Percentiles rank a stretch among this genome's conserved stretches.
Evolutionary conservation across 169 alveolate species (phyloP).

Genomic region (Cryptosporidium xiaoi): DNA sequence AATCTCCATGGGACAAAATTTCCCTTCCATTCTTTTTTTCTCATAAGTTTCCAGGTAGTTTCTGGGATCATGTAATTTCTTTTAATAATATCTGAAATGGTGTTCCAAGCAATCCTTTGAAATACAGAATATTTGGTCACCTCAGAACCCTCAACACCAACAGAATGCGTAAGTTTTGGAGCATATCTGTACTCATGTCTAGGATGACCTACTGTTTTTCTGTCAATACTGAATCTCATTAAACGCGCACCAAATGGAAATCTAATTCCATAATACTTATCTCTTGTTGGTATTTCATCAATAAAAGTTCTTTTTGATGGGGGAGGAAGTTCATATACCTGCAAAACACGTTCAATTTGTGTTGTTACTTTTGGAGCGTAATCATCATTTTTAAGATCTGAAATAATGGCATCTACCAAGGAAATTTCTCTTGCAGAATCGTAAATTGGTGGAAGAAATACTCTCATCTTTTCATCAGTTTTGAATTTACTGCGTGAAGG

Average conservation of each 20-base stretch:
- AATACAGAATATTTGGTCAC: constrained; percentile 46
- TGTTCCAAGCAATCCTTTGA: constrained; percentile 65
- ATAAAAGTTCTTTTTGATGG: constrained; percentile 10
- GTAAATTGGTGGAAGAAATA: constrained; percentile 32
- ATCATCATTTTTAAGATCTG: background rate
- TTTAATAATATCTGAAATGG: constrained; percentile 7
- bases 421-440: constrained; percentile 6
- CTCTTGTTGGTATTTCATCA: constrained; percentile 32
- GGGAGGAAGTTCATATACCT: constrained; percentile 46
- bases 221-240: constrained; percentile 44
- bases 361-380: background rate
- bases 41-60: constrained; percentile 58
- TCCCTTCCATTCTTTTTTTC: constrained; percentile 33
- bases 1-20: constrained; percentile 69
- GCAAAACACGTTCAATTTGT: constrained; percentile 1
- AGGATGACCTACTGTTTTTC: constrained; percentile 63
- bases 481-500: background rate
- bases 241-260: constrained; percentile 67
- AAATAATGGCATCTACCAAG: background rate
- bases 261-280: constrained; percentile 41
- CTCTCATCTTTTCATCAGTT: background rate
- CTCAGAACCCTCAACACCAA: constrained; percentile 70
- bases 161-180: constrained; percentile 50
- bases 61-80: constrained; percentile 33
- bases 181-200: constrained; percentile 59